These are phyloP conservation scores for Aspergillus tubingensis DNA, from an alignment of 2,329 filamentous ascomycete genomes.

Conservation along the genomic window DNA sequence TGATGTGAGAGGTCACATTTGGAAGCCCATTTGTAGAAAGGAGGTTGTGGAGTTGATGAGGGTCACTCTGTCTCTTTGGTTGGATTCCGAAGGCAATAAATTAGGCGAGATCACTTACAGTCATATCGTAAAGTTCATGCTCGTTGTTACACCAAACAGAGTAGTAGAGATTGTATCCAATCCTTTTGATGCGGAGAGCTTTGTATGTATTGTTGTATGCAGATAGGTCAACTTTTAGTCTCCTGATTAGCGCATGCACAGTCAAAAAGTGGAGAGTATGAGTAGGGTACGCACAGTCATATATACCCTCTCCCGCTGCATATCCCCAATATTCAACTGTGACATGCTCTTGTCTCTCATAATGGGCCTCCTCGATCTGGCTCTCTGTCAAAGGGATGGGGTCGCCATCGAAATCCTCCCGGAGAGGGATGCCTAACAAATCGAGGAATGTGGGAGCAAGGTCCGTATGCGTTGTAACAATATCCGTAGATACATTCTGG, in stretches of 20 bases:
- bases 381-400: background rate
- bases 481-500: constrained; percentile 38
- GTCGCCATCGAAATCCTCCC: background rate
- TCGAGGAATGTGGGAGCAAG: constrained; percentile 1
- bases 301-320: background rate
- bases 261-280: too few species aligned
- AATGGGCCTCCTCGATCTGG: background rate
- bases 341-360: background rate
- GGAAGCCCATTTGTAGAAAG: constrained; percentile 22
- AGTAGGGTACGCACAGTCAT: background rate
- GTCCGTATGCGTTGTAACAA: constrained; percentile 58
- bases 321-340: constrained; percentile 4
- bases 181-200: constrained; percentile 35
- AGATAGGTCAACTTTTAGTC: background rate
- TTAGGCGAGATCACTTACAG: constrained; percentile 19
- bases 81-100: background rate
- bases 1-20: background rate
- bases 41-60: constrained; percentile 40
- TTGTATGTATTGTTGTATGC: constrained; percentile 45
- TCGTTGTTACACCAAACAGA: constrained; percentile 45
- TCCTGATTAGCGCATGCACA: too few species aligned
- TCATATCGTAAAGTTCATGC: constrained; percentile 43
- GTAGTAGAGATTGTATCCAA: constrained; percentile 41
- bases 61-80: constrained; percentile 30
- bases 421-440: background rate